These are phyloP conservation scores for Petunia axillaris DNA, from an alignment of 257 asterid genomes.

Conservation along the genomic window DNA sequence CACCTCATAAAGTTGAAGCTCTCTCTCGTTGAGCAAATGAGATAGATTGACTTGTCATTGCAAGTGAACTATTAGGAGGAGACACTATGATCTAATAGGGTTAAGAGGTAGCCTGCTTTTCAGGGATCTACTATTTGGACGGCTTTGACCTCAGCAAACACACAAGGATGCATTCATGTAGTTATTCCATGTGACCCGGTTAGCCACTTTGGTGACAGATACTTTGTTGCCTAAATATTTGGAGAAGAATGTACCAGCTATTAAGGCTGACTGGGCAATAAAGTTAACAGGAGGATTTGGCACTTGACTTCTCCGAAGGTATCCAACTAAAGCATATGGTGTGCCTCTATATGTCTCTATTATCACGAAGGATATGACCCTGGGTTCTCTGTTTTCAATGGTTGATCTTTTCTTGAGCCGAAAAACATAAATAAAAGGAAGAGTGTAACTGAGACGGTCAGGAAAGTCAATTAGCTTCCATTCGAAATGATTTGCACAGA, in stretches of 20 bases:
- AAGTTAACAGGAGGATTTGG: not conserved
- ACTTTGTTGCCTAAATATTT: not conserved
- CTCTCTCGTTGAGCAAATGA: not conserved
- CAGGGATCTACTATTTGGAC: not conserved
- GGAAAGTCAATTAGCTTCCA: constrained; percentile 10
- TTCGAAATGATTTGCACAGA: constrained; percentile 17
- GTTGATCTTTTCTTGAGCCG: not conserved
- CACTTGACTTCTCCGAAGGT: not conserved
- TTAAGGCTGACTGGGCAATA: not conserved
- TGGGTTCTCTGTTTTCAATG: not conserved
- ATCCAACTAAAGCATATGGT: not conserved
- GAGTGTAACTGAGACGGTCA: not conserved
- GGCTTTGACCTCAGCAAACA: not conserved
- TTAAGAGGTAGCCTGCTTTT: not conserved
- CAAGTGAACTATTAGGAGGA: not conserved
- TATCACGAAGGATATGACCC: not conserved
- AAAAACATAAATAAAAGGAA: not conserved
- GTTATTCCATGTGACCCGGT: not conserved
- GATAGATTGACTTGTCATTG: not conserved
- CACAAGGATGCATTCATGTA: not conserved
- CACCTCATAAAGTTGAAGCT: not conserved
- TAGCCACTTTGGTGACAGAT: not conserved
- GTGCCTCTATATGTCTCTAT: not conserved
- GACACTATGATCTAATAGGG: not conserved
- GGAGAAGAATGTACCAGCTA: not conserved